Base-by-base conservation (phyloP, 805 yeast genomes). In the Suhomyces xylopsoci region DNA sequence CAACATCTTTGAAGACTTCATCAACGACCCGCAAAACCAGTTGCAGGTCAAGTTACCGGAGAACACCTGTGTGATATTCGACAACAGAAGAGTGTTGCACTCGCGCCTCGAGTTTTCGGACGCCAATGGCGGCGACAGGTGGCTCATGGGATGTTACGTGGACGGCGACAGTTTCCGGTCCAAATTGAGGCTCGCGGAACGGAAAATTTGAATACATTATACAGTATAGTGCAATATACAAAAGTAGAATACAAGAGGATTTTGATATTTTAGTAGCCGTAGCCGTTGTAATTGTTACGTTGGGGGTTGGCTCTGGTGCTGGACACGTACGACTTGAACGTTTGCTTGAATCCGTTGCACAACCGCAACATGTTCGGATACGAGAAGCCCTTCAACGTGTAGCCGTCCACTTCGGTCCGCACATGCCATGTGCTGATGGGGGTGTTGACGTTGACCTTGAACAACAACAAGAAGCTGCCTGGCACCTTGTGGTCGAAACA, bases 271-370 rank as follows among this genome's bases (percentile, higher is more conserved):
- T 56, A 64, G 44, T 64, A 65, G 26, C 67, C 66, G 49, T 66
- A 66, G 15, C 63, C 62, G 41, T 62, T 63, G 54, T 63, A 63
- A 42, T 57, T 46, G 30, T 53, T 53, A 26, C 58, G 58, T 45
- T 46, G 56, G 38, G 53, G 55, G 10, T 55, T 50, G n/a, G 58
- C 57, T 44, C 63, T 54, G n/a, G 60, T 41, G 47, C 54, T 58
- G 43, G 63, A 61, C 20, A 70, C 65, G 51, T 67, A 68, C 32
- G 70, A 63, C 64, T 74, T 76, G 62, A 70, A 74, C 9, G 76
- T 71, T 56, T 85, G 87, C 77, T 94, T 94, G 84, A 94, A 94
- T 15, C 99, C 99, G 64, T 94, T 94, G 74, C 97, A 88, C 62
- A 94, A 79, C 53, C 87, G 82, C 57, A 83, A 83, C 78, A 93